Percentiles rank a stretch among this genome's conserved stretches.
Evolutionary conservation across 2,329 filamentous ascomycete genomes (phyloP).

Genomic region (Parastagonospora nodorum): DNA sequence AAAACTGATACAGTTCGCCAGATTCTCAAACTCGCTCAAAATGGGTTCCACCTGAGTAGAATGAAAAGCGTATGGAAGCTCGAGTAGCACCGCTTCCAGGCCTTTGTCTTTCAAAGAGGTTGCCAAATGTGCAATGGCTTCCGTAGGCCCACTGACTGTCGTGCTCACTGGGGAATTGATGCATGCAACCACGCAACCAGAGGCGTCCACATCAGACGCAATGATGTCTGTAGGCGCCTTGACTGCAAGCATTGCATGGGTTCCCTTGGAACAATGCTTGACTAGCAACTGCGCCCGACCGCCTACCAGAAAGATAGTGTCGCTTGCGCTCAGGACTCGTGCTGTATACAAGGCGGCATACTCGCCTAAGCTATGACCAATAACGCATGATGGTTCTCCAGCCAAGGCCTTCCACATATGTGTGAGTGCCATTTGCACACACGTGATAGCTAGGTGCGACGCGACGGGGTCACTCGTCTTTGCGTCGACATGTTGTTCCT

Average conservation of each 20-base stretch:
- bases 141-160: conserved; percentile 25
- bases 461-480: conserved; percentile 1
- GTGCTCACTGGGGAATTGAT: conserved; percentile 31
- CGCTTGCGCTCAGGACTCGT: conserved; percentile 39
- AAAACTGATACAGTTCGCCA: conserved; percentile 28
- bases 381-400: conserved; percentile 16
- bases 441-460: conserved; percentile 49
- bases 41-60: conserved; percentile 47
- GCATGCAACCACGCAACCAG: conserved; percentile 25
- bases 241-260: conserved; percentile 42
- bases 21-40: conserved; percentile 45
- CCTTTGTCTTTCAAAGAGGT: neutral
- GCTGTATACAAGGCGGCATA: conserved; percentile 46
- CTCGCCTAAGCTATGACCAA: conserved; percentile 43
- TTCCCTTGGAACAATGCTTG: conserved; percentile 27
- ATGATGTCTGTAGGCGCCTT: neutral
- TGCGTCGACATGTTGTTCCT: neutral
- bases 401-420: conserved; percentile 17
- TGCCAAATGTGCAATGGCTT: neutral
- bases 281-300: conserved; percentile 33
- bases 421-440: conserved; percentile 45
- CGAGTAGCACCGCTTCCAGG: conserved; percentile 5
- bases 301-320: conserved; percentile 45
- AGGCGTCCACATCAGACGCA: neutral
- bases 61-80: conserved; percentile 22